Base-by-base conservation (phyloP, 139 green algal species). In the Pedinophyceae sp. region DNA sequence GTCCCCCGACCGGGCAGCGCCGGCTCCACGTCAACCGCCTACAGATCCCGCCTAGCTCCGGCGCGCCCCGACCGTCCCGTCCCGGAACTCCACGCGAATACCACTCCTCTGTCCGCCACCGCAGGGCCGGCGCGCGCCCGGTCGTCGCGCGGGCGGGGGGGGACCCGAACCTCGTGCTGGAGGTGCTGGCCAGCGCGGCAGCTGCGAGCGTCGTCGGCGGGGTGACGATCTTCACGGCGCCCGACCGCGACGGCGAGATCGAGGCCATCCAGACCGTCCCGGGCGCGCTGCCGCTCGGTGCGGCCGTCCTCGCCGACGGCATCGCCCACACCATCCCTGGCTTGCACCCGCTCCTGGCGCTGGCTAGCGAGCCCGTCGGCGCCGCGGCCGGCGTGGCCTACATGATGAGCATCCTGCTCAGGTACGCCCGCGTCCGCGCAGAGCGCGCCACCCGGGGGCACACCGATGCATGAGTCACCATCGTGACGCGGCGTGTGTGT, bases 401-500 rank as follows among this genome's bases (percentile, higher is more conserved):
- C 61, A 69, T 85, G 67, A 78, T 85, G 65, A 69, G 66, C 19
- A 54, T 85, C n/a, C 53, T 84, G 30, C 70, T 84, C 19, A 64
- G 45, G 18, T 59, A n/a, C n/a, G n/a, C n/a, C n/a, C n/a, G n/a
- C n/a, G n/a, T n/a, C n/a, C n/a, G n/a, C n/a, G n/a, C n/a, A n/a
- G n/a, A n/a, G n/a, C n/a, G n/a, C n/a, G n/a, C n/a, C n/a, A n/a
- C n/a, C n/a, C n/a, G n/a, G n/a, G n/a, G n/a, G n/a, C n/a, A n/a
- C n/a, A n/a, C n/a, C n/a, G n/a, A n/a, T n/a, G n/a, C n/a, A n/a
- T n/a, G n/a, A n/a, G n/a, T n/a, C n/a, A n/a, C n/a, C n/a, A n/a
- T n/a, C n/a, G n/a, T n/a, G n/a, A n/a, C n/a, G n/a, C n/a, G n/a
- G n/a, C n/a, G n/a, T n/a, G n/a, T n/a, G n/a, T n/a, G n/a, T n/a